Base-by-base conservation (phyloP, 2,329 filamentous ascomycete species). In the Phialemoniopsis sp. region DNA sequence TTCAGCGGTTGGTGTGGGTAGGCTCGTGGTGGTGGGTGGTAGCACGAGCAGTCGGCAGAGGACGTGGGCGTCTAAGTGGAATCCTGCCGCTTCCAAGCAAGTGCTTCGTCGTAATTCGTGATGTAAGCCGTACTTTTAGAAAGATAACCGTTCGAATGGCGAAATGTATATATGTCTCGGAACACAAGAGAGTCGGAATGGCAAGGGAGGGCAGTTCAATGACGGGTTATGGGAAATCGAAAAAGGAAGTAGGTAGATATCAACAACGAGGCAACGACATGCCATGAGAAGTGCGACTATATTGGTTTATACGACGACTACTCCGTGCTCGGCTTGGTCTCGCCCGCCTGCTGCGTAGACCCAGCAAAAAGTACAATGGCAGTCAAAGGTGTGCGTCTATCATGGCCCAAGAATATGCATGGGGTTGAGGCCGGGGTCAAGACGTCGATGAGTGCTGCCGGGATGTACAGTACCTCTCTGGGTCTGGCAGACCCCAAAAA, bases 391-490 rank as follows among this genome's bases (percentile, higher is more conserved):
- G 40, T 47, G 42, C 43, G 44, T 44, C 48, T 51, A 44, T 46
- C 36, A 26, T 41, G 44, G 40, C 44, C 49, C 48, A 52, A 54
- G 53, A 49, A 46, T 43, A 50, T 44, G 47, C 44, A 50, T 44
- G 47, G 47, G 34, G 37, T 30, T 37, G 36, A 42, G 36, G 21
- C 48, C 44, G 40, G 49, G 48, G 46, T 39, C 32, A 46, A 34
- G 21, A 26, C 21, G 10, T 26, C 21, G 21, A 26, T 10, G 21
- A 26, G 10, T 6, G 21, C 21, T 26, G 21, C 21, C 21, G 21
- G 21, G 21, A 26, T 26, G 21, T 26, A 26, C 21, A 10, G 21
- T 26, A 26, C 21, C 21, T 26, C 21, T 26, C 3, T 19, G 17
- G 18, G 28, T 26, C 10, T 10, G 19, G 35, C 28, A 28, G 48